Conservation (phyloP, 805 yeast genomes). For the Hagleromyces aurorensis region DNA sequence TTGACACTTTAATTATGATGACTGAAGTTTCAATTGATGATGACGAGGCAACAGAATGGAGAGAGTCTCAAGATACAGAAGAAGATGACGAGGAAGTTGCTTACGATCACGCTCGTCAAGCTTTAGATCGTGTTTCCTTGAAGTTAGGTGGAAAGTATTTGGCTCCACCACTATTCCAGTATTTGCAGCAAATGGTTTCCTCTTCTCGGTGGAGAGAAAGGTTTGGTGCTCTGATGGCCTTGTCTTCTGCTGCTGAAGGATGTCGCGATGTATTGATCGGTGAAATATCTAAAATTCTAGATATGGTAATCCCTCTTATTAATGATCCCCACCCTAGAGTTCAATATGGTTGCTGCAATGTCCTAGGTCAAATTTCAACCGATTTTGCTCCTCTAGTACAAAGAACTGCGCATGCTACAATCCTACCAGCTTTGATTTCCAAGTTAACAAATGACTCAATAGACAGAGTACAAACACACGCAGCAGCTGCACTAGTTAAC, state of each 20-base stretch:
- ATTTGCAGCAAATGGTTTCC: constrained; percentile 72
- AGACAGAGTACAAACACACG: constrained; percentile 94
- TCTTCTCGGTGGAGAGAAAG: constrained; percentile 87
- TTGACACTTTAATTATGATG: constrained; percentile 71
- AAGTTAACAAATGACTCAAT: constrained; percentile 65
- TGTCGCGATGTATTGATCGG: constrained; percentile 80
- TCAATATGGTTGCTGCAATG: constrained; percentile 95
- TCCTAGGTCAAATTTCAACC: constrained; percentile 92
- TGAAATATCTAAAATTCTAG: constrained; percentile 75
- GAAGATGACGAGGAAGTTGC: constrained; percentile 82
- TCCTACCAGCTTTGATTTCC: constrained; percentile 82
- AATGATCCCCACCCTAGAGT: constrained; percentile 88
- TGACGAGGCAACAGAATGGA: constrained; percentile 86
- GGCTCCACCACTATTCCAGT: constrained; percentile 81
- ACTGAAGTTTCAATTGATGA: constrained; percentile 88
- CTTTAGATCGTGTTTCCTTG: constrained; percentile 85
- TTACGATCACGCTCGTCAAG: constrained; percentile 86
- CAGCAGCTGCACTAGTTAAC: constrained; percentile 96
- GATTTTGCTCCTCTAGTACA: constrained; percentile 91
- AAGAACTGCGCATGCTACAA: constrained; percentile 64
- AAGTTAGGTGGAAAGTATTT: constrained; percentile 75
- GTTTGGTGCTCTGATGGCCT: constrained; percentile 94
- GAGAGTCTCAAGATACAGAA: constrained; percentile 65
- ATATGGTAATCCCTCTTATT: constrained; percentile 77
- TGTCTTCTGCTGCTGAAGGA: constrained; percentile 96